phyloP scores from a whole-genome alignment of 164 flowering plant species.

The Malania oleifera region DNA sequence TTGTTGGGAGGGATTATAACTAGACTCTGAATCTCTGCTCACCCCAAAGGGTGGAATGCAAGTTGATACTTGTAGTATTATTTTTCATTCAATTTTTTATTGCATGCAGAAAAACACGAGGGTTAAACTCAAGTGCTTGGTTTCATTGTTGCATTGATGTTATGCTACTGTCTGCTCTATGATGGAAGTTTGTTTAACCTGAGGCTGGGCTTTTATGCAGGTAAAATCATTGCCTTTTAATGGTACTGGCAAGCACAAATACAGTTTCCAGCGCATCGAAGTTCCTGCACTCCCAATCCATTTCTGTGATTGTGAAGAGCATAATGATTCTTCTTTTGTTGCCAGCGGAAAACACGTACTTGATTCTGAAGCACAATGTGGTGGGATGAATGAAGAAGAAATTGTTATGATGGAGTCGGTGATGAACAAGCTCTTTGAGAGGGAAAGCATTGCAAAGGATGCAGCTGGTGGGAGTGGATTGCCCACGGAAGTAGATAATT shows the following conservation, averaged over 20 bases:
- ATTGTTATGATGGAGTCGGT: constrained; percentile 62
- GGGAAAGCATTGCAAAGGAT: constrained; percentile 20
- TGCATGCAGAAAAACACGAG: too few relatives aligned
- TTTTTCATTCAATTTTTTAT: too few relatives aligned
- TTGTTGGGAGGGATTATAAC: background rate
- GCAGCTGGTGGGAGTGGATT: background rate
- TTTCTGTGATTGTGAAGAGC: constrained; percentile 93
- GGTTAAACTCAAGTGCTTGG: background rate
- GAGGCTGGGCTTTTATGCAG: constrained; percentile 32
- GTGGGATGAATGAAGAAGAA: constrained; percentile 46
- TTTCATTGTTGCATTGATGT: too few relatives aligned
- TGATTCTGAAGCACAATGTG: constrained; percentile 23
- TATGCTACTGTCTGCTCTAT: too few relatives aligned
- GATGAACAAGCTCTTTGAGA: constrained; percentile 59
- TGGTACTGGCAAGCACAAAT: constrained; percentile 94
- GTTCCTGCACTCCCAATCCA: constrained; percentile 63
- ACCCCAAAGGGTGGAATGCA: too few relatives aligned
- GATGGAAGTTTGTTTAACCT: background rate
- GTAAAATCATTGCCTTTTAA: constrained; percentile 56
- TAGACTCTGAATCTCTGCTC: background rate
- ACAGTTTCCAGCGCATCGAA: constrained; percentile 76
- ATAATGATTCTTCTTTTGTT: constrained; percentile 29
- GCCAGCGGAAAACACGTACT: constrained; percentile 13
- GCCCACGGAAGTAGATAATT: constrained; percentile 9
- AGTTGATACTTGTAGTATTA: too few relatives aligned